Evolutionary conservation across 1,139 yeast genomes (phyloP).

Genomic region (Sugiyamaella paludigena): DNA sequence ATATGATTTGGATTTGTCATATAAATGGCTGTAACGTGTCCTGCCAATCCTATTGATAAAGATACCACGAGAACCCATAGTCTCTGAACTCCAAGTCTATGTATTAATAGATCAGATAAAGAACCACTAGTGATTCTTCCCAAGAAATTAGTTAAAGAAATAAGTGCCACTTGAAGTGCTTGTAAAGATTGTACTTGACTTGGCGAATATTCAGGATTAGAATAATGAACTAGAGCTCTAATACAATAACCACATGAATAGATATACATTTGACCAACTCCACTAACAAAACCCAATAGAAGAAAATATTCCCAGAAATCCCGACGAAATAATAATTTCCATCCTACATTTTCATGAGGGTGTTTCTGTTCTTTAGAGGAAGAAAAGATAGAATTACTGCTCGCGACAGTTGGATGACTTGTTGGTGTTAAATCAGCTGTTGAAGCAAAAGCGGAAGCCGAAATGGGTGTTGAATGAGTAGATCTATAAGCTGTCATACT

Average conservation of each 20-base stretch:
- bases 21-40: slow-evolving; percentile 29
- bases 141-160: slow-evolving; percentile 59
- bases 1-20: slow-evolving; percentile 40
- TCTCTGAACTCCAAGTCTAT: slow-evolving; percentile 53
- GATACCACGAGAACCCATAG: slow-evolving; percentile 65
- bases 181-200: slow-evolving; percentile 45
- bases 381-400: neutral
- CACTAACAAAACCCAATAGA: slow-evolving; percentile 58
- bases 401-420: neutral
- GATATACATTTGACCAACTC: slow-evolving; percentile 73
- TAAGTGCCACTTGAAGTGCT: slow-evolving; percentile 67
- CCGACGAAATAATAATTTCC: slow-evolving; percentile 20
- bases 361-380: neutral
- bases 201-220: slow-evolving; percentile 29
- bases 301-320: slow-evolving; percentile 41
- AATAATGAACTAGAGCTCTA: slow-evolving; percentile 47
- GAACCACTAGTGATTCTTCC: slow-evolving; percentile 69
- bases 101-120: slow-evolving; percentile 54
- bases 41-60: slow-evolving; percentile 38
- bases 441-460: neutral
- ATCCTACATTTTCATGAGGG: slow-evolving; percentile 8
- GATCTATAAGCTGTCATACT: neutral
- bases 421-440: neutral
- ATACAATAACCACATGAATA: slow-evolving; percentile 67
- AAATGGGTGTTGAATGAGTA: neutral